Percentiles rank a stretch among this genome's conserved stretches.
These are phyloP conservation scores for Mortierella sp. DNA, from an alignment of 371 early-diverging fungal genomes.

Conservation along the genomic window DNA sequence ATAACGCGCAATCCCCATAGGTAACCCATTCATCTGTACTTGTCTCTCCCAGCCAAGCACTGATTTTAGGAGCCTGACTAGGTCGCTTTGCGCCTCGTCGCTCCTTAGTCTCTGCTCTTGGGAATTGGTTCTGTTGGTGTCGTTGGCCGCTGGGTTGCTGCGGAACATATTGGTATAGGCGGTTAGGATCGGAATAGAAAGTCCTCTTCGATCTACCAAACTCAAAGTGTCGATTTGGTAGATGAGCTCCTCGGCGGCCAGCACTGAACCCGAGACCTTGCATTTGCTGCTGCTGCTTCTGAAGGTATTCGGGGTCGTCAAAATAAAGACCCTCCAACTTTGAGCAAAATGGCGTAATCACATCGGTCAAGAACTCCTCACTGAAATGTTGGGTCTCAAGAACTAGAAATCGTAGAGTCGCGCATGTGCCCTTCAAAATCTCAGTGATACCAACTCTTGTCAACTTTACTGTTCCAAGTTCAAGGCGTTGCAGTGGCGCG, in stretches of 20 bases:
- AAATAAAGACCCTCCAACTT: constrained; percentile 40
- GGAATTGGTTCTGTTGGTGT: not conserved
- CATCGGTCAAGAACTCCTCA: constrained; percentile 33
- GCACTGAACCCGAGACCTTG: constrained; percentile 43
- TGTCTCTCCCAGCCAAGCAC: constrained; percentile 52
- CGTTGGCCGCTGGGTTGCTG: not conserved
- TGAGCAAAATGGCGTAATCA: constrained; percentile 28
- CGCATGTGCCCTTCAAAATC: constrained; percentile 38
- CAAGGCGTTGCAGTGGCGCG: constrained; percentile 48
- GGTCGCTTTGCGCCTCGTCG: not conserved
- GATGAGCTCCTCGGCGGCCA: constrained; percentile 24
- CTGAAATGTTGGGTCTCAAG: constrained; percentile 50
- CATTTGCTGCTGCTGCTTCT: constrained; percentile 36
- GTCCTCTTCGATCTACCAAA: constrained; percentile 34
- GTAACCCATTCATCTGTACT: constrained; percentile 45
- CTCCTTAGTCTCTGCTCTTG: constrained; percentile 7
- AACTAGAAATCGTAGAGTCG: constrained; percentile 43
- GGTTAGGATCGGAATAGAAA: constrained; percentile 25
- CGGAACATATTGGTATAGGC: not conserved
- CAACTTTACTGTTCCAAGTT: constrained; percentile 42
- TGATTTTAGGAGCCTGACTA: constrained; percentile 18
- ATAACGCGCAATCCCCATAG: constrained; percentile 45
- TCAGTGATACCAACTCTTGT: constrained; percentile 29
- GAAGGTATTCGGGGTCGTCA: constrained; percentile 36
- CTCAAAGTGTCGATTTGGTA: constrained; percentile 26